Evolutionary conservation across 306 rosid genomes (phyloP).

Genomic region (Cucurbita argyrosperma): DNA sequence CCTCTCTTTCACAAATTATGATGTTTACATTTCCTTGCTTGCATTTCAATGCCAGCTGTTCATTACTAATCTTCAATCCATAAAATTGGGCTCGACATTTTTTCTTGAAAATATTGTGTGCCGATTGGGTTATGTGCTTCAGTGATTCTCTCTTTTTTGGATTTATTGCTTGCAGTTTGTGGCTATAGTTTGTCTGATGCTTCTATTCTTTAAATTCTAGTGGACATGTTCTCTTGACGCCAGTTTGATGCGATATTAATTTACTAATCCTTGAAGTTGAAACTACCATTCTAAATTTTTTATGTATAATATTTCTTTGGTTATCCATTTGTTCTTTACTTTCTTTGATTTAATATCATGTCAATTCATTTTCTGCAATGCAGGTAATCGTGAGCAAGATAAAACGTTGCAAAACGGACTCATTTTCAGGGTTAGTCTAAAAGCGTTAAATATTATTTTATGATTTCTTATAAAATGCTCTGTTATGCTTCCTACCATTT

Average conservation of each 20-base stretch:
- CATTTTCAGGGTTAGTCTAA: slow-evolving; percentile 57
- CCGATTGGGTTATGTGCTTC: neutral
- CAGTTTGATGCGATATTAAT: neutral
- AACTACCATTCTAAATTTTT: neutral
- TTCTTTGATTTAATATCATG: neutral
- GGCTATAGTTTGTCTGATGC: neutral
- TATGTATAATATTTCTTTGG: neutral
- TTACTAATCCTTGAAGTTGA: neutral
- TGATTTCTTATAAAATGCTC: neutral
- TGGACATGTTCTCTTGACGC: neutral
- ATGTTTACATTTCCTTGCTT: neutral
- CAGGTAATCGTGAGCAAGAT: slow-evolving; percentile 84
- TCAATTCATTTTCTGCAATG: slow-evolving; percentile 16
- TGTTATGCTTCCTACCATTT: neutral
- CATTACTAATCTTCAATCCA: neutral
- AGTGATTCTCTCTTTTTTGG: neutral
- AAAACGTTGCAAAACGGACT: slow-evolving; percentile 95
- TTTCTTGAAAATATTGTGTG: neutral
- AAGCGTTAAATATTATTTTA: neutral
- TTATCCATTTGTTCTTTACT: neutral
- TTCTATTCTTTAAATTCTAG: neutral
- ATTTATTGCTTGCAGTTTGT: neutral
- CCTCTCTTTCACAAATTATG: neutral
- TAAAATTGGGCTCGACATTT: neutral
- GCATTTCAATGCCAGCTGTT: neutral